These are phyloP conservation scores for Suillus lakei DNA, from an alignment of 768 basidiomycete genomes.

Conservation along the genomic window DNA sequence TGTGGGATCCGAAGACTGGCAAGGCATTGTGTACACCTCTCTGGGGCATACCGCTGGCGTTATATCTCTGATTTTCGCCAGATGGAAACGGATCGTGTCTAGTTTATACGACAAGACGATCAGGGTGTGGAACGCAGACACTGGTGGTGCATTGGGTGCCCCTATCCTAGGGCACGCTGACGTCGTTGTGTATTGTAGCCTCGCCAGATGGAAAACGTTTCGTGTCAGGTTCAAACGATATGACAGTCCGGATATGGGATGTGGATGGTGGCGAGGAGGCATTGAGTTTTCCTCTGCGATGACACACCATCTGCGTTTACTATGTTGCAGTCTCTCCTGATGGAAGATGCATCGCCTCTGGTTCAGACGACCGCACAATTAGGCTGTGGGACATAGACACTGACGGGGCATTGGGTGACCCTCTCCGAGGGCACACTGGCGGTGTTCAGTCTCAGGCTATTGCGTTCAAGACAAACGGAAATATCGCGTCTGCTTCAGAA, in stretches of 20 bases:
- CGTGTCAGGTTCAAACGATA: conserved; percentile 30
- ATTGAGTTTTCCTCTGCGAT: too few species aligned
- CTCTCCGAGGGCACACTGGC: too few species aligned
- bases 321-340: too few species aligned
- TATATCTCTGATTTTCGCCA: conserved; percentile 1
- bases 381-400: too few species aligned
- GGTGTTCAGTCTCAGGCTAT: too few species aligned
- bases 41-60: conserved; percentile 5
- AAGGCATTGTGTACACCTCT: neutral
- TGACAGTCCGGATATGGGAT: conserved; percentile 33
- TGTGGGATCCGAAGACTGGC: neutral
- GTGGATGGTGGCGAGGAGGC: conserved; percentile 35
- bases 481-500: conserved; percentile 1
- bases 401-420: too few species aligned
- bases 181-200: neutral
- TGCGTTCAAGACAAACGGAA: too few species aligned
- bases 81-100: neutral
- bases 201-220: conserved; percentile 9
- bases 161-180: conserved; percentile 14
- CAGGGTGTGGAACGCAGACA: conserved; percentile 26
- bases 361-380: too few species aligned
- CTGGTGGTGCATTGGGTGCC: conserved; percentile 11
- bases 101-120: neutral
- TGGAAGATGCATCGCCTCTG: too few species aligned
- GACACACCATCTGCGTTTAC: too few species aligned